Percentiles rank a stretch among this genome's conserved stretches.
Evolutionary conservation across 345 rosid genomes (phyloP).

Genomic region (Corchorus capsularis): DNA sequence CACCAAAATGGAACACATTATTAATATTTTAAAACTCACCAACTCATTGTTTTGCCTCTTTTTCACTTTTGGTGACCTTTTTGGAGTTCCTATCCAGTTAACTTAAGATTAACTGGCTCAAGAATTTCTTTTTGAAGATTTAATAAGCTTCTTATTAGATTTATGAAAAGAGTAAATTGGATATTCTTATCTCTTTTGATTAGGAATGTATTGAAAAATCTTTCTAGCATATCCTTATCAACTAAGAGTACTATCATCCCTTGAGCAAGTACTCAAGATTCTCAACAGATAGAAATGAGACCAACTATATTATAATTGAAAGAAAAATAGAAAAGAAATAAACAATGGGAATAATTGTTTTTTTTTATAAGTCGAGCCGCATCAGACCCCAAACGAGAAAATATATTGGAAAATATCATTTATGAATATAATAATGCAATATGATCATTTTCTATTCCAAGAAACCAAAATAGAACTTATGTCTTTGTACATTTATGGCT

Average conservation of each 20-base stretch:
- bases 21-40: neutral
- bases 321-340: too few species aligned
- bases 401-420: too few species aligned
- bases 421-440: neutral
- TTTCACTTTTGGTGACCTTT: neutral
- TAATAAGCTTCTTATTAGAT: too few species aligned
- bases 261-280: neutral
- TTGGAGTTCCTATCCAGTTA: neutral
- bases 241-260: neutral
- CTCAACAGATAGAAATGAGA: conserved; percentile 4
- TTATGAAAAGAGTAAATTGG: neutral
- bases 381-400: too few species aligned
- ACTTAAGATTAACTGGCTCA: neutral
- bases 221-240: neutral
- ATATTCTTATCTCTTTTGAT: neutral
- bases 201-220: neutral
- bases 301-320: neutral
- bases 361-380: too few species aligned
- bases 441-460: neutral
- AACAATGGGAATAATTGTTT: too few species aligned
- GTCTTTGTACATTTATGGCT: neutral
- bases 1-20: conserved; percentile 1
- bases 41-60: neutral
- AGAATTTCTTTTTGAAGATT: neutral
- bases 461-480: neutral